Percentiles rank a stretch among this genome's conserved stretches.
phyloP scores from a whole-genome alignment of 345 rosid species.

The Corchorus olitorius region DNA sequence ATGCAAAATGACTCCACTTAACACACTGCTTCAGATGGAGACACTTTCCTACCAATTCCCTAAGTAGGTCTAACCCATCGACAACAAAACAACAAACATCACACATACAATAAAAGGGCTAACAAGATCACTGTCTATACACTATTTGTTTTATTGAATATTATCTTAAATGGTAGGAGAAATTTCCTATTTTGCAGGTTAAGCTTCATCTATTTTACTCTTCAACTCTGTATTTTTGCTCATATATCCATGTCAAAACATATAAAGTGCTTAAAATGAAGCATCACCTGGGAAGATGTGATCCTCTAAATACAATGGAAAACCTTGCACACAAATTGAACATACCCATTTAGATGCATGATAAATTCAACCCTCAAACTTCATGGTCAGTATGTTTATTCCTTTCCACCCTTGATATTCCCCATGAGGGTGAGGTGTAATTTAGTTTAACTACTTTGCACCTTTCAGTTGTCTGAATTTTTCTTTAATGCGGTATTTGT shows the following conservation, averaged over 20 bases:
- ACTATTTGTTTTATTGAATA: not conserved
- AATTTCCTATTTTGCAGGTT: not conserved
- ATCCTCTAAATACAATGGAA: too few relatives aligned
- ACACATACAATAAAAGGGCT: too few relatives aligned
- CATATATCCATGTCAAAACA: not conserved
- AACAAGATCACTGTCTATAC: not conserved
- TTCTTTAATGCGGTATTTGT: constrained; percentile 50
- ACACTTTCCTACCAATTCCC: too few relatives aligned
- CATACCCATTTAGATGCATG: not conserved
- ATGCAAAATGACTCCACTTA: too few relatives aligned
- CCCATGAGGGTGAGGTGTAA: not conserved
- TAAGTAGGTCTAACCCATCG: too few relatives aligned
- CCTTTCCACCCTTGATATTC: constrained; percentile 12
- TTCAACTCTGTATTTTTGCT: not conserved
- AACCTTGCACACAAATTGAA: not conserved
- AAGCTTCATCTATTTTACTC: not conserved
- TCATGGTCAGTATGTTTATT: constrained; percentile 1
- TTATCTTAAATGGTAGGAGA: not conserved
- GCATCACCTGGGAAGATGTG: not conserved
- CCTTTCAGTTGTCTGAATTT: constrained; percentile 38
- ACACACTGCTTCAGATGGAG: too few relatives aligned
- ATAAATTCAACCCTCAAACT: not conserved
- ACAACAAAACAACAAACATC: too few relatives aligned
- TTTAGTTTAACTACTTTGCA: not conserved
- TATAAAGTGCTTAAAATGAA: not conserved